Conservation (phyloP, 495 filamentous ascomycete species). For the Hypomontagnella submonticulosa region DNA sequence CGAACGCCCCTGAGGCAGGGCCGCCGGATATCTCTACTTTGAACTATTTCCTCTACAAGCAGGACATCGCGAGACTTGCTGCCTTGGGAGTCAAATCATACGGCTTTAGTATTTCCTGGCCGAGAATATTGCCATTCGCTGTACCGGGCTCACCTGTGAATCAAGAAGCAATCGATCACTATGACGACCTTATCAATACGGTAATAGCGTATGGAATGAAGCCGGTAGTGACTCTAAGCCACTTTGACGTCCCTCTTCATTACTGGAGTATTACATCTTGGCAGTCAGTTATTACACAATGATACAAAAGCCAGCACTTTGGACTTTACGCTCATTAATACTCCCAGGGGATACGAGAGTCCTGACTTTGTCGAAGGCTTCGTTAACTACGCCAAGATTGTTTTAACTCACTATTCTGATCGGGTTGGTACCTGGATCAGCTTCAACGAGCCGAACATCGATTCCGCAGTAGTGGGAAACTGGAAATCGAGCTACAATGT, state of each 20-base stretch:
- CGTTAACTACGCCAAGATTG: constrained; percentile 13
- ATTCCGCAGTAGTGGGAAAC: neutral
- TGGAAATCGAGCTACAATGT: neutral
- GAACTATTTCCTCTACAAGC: constrained; percentile 3
- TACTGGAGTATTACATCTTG: neutral
- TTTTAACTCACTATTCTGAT: constrained; percentile 9
- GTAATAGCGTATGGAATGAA: neutral
- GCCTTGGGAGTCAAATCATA: neutral
- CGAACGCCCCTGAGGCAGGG: neutral
- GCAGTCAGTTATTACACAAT: neutral
- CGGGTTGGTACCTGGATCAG: constrained; percentile 13
- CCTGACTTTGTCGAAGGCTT: constrained; percentile 5
- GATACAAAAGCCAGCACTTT: too few relatives aligned
- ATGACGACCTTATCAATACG: constrained; percentile 14
- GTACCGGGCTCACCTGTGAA: constrained; percentile 5
- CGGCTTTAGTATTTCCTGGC: constrained; percentile 4
- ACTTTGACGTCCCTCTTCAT: neutral
- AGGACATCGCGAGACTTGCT: constrained; percentile 1
- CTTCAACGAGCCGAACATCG: constrained; percentile 6
- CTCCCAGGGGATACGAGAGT: neutral
- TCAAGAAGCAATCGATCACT: constrained; percentile 13
- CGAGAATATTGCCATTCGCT: constrained; percentile 8
- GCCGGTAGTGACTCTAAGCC: neutral
- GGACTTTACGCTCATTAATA: too few relatives aligned
- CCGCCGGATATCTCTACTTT: neutral